Evolutionary conservation across 164 flowering plant genomes (phyloP).

Genomic region (Nymphaea colorata): DNA sequence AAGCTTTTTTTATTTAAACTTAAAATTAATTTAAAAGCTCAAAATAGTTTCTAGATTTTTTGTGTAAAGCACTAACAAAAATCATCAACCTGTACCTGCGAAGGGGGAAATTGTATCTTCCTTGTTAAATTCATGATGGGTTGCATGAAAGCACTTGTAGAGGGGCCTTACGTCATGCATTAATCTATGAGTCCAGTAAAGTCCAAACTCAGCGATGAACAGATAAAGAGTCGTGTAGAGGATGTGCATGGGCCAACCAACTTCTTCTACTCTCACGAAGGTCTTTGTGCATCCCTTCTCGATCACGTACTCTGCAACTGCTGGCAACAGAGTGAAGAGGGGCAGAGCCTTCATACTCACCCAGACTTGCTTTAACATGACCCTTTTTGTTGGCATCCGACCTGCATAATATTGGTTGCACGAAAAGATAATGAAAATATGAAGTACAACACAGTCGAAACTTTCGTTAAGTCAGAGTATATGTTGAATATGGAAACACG

Average conservation of each 20-base stretch:
- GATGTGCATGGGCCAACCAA: slow-evolving; percentile 50
- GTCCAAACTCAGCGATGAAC: slow-evolving; percentile 69
- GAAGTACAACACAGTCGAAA: no score
- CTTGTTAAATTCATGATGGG: slow-evolving; percentile 96
- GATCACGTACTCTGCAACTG: slow-evolving; percentile 73
- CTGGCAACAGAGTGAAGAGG: slow-evolving; percentile 64
- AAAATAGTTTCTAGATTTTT: no score
- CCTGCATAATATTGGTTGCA: slow-evolving; percentile 29
- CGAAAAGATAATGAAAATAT: no score
- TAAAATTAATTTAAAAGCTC: no score
- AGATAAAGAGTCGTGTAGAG: slow-evolving; percentile 39
- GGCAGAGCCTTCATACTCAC: slow-evolving; percentile 99
- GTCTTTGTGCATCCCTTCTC: slow-evolving; percentile 89
- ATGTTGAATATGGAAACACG: no score
- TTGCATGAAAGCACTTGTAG: slow-evolving; percentile 91
- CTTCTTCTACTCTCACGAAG: slow-evolving; percentile 51
- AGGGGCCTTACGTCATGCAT: slow-evolving; percentile 90
- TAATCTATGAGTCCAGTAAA: slow-evolving; percentile 94
- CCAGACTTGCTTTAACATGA: slow-evolving; percentile 77
- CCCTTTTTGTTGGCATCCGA: slow-evolving; percentile 65
- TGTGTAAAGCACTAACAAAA: no score
- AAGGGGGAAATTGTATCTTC: slow-evolving; percentile 95
- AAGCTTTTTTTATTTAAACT: no score
- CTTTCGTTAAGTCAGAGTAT: no score
- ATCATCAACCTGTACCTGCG: slow-evolving; percentile 43